A percentile compares a stretch with the other conserved stretches of the same genome.
phyloP scores from a whole-genome alignment of 768 basidiomycete species.

The Chalciporus sphaerocephalus region DNA sequence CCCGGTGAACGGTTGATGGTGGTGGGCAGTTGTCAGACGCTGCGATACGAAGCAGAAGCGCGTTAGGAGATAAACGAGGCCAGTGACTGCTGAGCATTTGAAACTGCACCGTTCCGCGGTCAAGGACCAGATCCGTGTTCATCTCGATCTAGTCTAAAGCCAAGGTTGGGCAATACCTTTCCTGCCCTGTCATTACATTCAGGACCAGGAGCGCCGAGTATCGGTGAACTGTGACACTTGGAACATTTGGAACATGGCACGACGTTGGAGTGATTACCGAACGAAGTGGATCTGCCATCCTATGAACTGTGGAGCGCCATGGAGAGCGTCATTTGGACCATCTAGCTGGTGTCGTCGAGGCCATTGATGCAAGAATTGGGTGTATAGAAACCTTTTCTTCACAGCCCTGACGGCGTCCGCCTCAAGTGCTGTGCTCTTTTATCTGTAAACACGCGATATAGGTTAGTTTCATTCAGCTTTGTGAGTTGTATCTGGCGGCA shows the following conservation, averaged over 20 bases:
- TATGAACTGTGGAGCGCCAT: slow-evolving; percentile 6
- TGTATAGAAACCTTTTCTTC: not conserved
- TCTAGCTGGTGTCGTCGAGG: no score
- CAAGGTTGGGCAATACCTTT: not conserved
- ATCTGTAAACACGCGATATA: not conserved
- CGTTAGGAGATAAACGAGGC: not conserved
- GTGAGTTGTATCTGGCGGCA: no score
- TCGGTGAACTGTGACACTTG: not conserved
- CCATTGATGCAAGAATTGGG: not conserved
- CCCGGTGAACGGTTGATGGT: slow-evolving; percentile 8
- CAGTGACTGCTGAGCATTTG: slow-evolving; percentile 22
- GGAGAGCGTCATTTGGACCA: not conserved
- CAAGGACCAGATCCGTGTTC: slow-evolving; percentile 3
- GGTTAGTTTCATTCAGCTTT: no score
- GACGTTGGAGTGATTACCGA: not conserved
- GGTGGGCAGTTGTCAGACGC: slow-evolving; percentile 7
- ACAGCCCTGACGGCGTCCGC: not conserved
- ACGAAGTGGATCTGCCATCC: slow-evolving; percentile 8
- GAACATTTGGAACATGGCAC: not conserved
- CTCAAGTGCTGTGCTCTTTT: not conserved
- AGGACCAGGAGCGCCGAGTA: not conserved
- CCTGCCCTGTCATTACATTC: slow-evolving; percentile 3
- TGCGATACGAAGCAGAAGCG: slow-evolving; percentile 11
- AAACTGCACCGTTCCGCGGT: slow-evolving; percentile 13
- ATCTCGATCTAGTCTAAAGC: slow-evolving; percentile 16